Percentiles rank a stretch among this genome's conserved stretches.
phyloP scores from a whole-genome alignment of 2,329 filamentous ascomycete genomes.

The Pseudogymnoascus sp. region DNA sequence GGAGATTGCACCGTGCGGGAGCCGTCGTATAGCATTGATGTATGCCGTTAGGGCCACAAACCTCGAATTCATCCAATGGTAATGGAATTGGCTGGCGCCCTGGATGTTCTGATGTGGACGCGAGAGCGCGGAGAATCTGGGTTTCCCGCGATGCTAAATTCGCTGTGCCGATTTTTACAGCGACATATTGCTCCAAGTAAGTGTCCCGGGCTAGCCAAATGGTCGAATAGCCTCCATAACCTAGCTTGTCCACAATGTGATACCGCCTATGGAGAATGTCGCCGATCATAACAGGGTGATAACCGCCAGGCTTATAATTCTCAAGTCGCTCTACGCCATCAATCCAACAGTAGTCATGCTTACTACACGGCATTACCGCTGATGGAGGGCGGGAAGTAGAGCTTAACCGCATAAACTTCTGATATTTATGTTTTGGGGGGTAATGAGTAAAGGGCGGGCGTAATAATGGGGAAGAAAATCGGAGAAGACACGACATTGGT shows the following conservation, averaged over 20 bases:
- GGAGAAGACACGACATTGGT: background rate
- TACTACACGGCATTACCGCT: background rate
- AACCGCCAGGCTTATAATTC: slow-evolving; percentile 17
- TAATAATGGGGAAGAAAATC: background rate
- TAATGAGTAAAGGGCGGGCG: background rate
- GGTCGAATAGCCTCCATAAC: slow-evolving; percentile 34
- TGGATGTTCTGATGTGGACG: slow-evolving; percentile 14
- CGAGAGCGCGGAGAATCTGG: background rate
- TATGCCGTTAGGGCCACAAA: slow-evolving; percentile 37
- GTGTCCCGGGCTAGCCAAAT: slow-evolving; percentile 35
- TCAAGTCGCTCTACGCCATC: slow-evolving; percentile 17
- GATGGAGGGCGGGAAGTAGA: background rate
- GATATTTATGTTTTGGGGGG: background rate
- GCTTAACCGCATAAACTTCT: background rate
- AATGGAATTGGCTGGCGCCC: slow-evolving; percentile 28
- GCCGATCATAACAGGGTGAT: slow-evolving; percentile 18
- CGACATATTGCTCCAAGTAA: background rate
- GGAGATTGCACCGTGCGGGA: slow-evolving; percentile 25
- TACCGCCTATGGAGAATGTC: slow-evolving; percentile 30
- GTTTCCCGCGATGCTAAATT: slow-evolving; percentile 5
- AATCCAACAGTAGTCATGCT: background rate
- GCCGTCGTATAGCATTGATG: slow-evolving; percentile 32
- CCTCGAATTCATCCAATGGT: slow-evolving; percentile 32
- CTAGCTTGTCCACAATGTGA: slow-evolving; percentile 34
- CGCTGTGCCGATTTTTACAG: slow-evolving; percentile 13